Percentiles rank a stretch among this genome's conserved stretches.
Evolutionary conservation across 306 rosid species (phyloP).

Genomic region (Gastrolobium bilobum): DNA sequence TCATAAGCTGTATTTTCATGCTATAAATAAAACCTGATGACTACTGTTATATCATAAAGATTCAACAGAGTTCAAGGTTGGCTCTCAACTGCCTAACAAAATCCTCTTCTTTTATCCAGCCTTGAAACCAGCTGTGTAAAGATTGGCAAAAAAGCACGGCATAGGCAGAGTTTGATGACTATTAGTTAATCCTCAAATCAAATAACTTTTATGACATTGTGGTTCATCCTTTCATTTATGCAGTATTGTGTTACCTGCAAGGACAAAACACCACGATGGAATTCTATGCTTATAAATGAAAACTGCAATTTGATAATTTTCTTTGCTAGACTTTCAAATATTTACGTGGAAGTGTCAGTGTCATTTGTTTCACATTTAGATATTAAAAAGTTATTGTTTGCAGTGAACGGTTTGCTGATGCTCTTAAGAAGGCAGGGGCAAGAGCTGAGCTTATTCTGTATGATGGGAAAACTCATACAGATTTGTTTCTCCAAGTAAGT

Average conservation of each 20-base stretch:
- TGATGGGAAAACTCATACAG: conserved; percentile 94
- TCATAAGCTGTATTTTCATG: conserved; percentile 3
- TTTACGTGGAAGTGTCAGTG: conserved; percentile 4
- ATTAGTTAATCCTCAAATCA: not conserved
- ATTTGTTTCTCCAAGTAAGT: conserved; percentile 93
- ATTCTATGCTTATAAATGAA: conserved; percentile 17
- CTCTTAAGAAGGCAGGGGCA: conserved; percentile 75
- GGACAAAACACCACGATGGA: not conserved
- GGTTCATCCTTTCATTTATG: conserved; percentile 37
- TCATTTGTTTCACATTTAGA: conserved; percentile 16
- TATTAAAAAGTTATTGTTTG: conserved; percentile 46
- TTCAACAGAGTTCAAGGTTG: not conserved
- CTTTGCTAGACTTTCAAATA: conserved; percentile 3
- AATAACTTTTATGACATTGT: not conserved
- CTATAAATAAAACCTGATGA: conserved; percentile 7
- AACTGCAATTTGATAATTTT: conserved; percentile 28
- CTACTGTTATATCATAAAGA: not conserved
- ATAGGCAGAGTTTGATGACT: conserved; percentile 17
- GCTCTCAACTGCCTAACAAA: conserved; percentile 1
- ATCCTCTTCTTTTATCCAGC: not conserved
- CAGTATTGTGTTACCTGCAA: not conserved
- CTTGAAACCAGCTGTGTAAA: not conserved
- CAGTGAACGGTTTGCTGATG: conserved; percentile 75
- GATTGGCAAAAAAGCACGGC: not conserved
- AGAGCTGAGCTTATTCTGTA: conserved; percentile 73